Conservation (phyloP, 805 yeast genomes). For the Suhomyces faveliae region DNA sequence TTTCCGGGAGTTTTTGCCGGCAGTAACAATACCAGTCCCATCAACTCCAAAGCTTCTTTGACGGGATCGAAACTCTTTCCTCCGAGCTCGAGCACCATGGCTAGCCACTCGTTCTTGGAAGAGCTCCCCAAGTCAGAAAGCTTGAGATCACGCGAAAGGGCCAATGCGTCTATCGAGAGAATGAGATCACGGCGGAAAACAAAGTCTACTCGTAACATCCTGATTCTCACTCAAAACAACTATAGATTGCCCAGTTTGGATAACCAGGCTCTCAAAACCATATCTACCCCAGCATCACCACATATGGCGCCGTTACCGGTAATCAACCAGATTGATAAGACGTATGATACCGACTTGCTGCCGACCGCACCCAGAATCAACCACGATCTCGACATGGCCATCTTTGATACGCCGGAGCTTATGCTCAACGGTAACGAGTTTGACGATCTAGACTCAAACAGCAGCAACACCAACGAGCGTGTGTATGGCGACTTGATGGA, state of each 20-base stretch:
- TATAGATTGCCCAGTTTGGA: slow-evolving; percentile 24
- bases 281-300: slow-evolving; percentile 23
- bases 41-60: neutral
- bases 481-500: slow-evolving; percentile 45
- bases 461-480: slow-evolving; percentile 10
- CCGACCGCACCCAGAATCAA: neutral
- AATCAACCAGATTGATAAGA: neutral
- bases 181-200: slow-evolving; percentile 59
- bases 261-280: slow-evolving; percentile 9
- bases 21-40: neutral
- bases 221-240: slow-evolving; percentile 23
- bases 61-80: slow-evolving; percentile 5
- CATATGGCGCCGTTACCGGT: slow-evolving; percentile 9
- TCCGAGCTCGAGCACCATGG: neutral
- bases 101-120: slow-evolving; percentile 17
- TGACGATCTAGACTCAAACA: slow-evolving; percentile 7
- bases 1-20: slow-evolving; percentile 18
- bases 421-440: neutral
- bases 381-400: neutral
- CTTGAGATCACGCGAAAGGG: slow-evolving; percentile 54
- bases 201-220: slow-evolving; percentile 32
- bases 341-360: neutral
- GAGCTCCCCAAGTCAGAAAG: slow-evolving; percentile 28
- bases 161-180: slow-evolving; percentile 62
- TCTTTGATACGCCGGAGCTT: neutral